phyloP scores from a whole-genome alignment of 306 rosid species.

The Betula pendula region DNA sequence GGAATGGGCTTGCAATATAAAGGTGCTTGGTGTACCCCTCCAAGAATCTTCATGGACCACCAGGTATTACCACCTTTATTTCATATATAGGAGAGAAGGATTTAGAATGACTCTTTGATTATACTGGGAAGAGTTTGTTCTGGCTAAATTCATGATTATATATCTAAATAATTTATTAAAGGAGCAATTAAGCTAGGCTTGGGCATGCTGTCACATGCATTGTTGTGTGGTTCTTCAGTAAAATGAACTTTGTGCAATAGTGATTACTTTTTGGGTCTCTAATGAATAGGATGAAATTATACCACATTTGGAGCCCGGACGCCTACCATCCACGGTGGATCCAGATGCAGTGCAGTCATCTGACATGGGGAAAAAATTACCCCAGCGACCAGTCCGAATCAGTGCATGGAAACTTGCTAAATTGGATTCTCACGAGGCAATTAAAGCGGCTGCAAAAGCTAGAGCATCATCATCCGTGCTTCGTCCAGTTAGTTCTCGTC shows the following conservation, averaged over 20 bases:
- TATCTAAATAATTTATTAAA: no score
- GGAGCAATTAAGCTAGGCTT: background rate
- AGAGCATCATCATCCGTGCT: constrained; percentile 93
- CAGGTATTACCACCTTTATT: constrained; percentile 48
- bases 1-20: constrained; percentile 76
- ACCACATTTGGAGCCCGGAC: constrained; percentile 85
- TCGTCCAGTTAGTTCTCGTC: constrained; percentile 61
- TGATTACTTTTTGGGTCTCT: constrained; percentile 27
- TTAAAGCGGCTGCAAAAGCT: constrained; percentile 75
- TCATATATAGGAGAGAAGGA: background rate
- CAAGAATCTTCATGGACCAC: constrained; percentile 83
- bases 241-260: constrained; percentile 12
- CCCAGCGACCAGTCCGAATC: constrained; percentile 62
- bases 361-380: constrained; percentile 53
- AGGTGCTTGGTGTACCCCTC: constrained; percentile 91
- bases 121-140: background rate
- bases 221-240: background rate
- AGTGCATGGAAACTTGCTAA: constrained; percentile 93
- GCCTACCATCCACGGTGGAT: constrained; percentile 80
- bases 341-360: constrained; percentile 65
- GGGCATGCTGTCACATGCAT: background rate
- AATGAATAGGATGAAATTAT: constrained; percentile 73
- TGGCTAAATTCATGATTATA: background rate
- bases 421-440: constrained; percentile 73
- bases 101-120: background rate